A percentile compares a stretch with the other conserved stretches of the same genome.
Conservation (phyloP, 148 eudicot species). For the Rhododendron williamsianum region DNA sequence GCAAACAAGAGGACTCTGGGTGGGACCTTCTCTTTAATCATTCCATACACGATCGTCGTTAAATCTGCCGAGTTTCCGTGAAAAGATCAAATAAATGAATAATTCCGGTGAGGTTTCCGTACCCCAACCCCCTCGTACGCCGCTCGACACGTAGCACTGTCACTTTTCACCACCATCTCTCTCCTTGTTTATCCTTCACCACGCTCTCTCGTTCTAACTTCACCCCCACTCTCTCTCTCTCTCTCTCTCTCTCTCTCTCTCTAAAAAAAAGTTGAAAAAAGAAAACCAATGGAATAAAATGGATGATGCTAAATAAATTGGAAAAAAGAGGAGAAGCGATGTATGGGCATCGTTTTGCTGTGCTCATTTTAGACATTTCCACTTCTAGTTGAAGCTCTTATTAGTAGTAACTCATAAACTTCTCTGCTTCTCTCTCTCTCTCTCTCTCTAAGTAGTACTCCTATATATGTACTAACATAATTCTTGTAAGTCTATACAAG, state of each 20-base stretch:
- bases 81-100: no score
- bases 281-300: not conserved
- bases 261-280: not conserved
- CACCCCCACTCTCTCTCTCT: not conserved
- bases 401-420: not conserved
- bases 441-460: not conserved
- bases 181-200: not conserved
- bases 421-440: not conserved
- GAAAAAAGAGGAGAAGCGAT: not conserved
- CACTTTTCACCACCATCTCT: not conserved
- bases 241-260: not conserved
- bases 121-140: not conserved
- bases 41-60: not conserved
- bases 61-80: not conserved
- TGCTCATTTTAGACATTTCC: not conserved
- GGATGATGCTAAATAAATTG: not conserved
- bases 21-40: not conserved
- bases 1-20: not conserved
- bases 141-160: not conserved
- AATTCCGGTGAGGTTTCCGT: not conserved
- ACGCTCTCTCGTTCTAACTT: not conserved
- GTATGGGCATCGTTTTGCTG: not conserved
- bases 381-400: not conserved
- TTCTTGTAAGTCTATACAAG: not conserved
- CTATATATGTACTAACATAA: not conserved